These are phyloP conservation scores for Phytophthora palmivora DNA, from an alignment of 352 stramenopile genomes.

Conservation along the genomic window DNA sequence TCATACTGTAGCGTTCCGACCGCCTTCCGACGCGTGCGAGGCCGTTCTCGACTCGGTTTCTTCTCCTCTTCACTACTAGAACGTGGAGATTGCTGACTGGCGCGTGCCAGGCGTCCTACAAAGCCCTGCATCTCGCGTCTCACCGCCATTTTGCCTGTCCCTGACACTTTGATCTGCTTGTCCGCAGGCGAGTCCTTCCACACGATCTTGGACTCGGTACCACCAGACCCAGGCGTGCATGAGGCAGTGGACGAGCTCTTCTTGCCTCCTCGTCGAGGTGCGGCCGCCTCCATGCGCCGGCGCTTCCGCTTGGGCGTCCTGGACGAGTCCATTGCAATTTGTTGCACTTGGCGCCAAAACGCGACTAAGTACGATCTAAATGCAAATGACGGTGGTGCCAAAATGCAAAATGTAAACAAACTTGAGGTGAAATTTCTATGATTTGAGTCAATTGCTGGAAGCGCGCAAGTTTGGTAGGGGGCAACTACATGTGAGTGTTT, in stretches of 20 bases:
- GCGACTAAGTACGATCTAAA: constrained; percentile 9
- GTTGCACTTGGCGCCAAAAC: not conserved
- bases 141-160: constrained; percentile 70
- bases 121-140: constrained; percentile 77
- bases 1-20: not conserved
- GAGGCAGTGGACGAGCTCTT: constrained; percentile 1
- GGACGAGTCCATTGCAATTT: constrained; percentile 26
- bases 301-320: constrained; percentile 58
- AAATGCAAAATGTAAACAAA: too few species aligned
- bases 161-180: constrained; percentile 82
- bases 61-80: constrained; percentile 23
- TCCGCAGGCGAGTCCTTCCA: constrained; percentile 84
- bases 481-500: too few species aligned
- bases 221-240: constrained; percentile 18
- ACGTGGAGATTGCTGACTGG: constrained; percentile 54
- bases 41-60: constrained; percentile 6
- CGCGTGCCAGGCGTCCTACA: constrained; percentile 62
- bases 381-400: too few species aligned
- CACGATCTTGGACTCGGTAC: constrained; percentile 59
- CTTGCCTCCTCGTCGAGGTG: constrained; percentile 26
- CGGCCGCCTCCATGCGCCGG: constrained; percentile 40
- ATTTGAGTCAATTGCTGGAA: too few species aligned
- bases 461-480: too few species aligned
- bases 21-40: constrained; percentile 10
- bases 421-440: too few species aligned